Percentiles rank a stretch among this genome's conserved stretches.
These are phyloP conservation scores for Metarhizium album DNA, from an alignment of 2,329 filamentous ascomycete species.

Conservation along the genomic window DNA sequence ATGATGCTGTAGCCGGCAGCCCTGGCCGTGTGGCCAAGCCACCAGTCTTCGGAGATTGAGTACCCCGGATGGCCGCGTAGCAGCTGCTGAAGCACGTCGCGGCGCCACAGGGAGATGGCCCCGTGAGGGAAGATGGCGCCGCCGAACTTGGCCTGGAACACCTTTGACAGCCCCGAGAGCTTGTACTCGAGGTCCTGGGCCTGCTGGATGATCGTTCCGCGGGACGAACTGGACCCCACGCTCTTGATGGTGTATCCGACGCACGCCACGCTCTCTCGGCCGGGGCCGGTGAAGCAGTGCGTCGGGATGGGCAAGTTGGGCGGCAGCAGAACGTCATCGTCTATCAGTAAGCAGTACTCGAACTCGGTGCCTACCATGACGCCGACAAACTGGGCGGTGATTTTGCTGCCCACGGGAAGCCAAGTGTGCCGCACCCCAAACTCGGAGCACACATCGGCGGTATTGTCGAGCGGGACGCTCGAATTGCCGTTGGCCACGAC, in stretches of 20 bases:
- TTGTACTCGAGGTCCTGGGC: not conserved
- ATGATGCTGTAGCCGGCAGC: not conserved
- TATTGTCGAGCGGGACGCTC: slow-evolving; percentile 21
- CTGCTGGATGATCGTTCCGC: not conserved
- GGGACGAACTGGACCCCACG: not conserved
- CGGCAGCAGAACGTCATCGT: not conserved
- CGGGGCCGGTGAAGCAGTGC: not conserved
- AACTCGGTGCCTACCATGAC: not conserved
- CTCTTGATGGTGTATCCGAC: not conserved
- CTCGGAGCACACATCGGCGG: not conserved
- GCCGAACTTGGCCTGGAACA: not conserved
- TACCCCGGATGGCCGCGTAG: not conserved
- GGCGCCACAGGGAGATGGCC: not conserved
- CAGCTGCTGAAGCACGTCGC: not conserved
- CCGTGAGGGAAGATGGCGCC: not conserved
- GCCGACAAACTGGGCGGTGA: not conserved
- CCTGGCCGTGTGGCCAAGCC: not conserved
- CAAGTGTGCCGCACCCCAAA: not conserved
- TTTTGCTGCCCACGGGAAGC: not conserved
- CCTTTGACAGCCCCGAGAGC: not conserved
- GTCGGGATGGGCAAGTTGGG: not conserved
- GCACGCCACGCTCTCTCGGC: not conserved
- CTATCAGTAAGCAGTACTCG: not conserved
- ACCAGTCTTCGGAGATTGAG: not conserved
- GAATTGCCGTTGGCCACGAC: slow-evolving; percentile 36